Evolutionary conservation across 169 alveolate genomes (phyloP), one percentile per base, ranked within the genome.

Genomic region (Plasmodium cynomolgi): DNA sequence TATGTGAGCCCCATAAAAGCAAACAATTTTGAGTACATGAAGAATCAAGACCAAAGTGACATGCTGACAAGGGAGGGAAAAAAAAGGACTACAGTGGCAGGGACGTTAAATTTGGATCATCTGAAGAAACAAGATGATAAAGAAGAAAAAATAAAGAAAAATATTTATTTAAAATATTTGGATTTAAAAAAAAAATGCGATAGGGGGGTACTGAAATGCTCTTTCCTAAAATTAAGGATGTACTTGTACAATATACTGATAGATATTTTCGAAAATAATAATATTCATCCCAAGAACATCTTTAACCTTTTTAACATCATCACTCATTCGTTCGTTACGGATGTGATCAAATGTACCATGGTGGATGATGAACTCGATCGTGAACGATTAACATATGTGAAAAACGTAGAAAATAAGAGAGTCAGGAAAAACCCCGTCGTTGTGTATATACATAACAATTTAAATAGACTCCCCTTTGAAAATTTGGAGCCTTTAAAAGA

Each of bases 401-500:
- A 50, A 82, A 82, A 23, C 41, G 39, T 91, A n/a, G 92, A 91
- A 47, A n/a, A 73, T 20, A 44, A 56, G 37, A 56, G 41, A n/a
- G 29, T 71, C 50, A 91, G 95, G 41, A 91, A 91, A 81, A 91
- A 81, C 47, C 95, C 95, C 29, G 41, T 91, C 47, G 44, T 91
- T 44, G 37, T 91, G 26, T 91, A 91, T 73, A 3, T 91, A 34
- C 95, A 91, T 74, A 82, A 50, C 29, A 91, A 91, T 44, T 83
- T 91, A 33, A 91, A 83, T 81, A 91, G 95, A 81, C 56, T 91
- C 4, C 85, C 92, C 56, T 91, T 91, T 72, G 95, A 91, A 73
- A 91, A 91, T 37, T 33, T 91, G 13, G 92, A 91, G 17, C 92
- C 95, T 26, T 73, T 91, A 74, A 91, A 82, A 74, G 92, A 73